A percentile compares a stretch with the other conserved stretches of the same genome.
These are phyloP conservation scores for Phylloporus sp. DNA, from an alignment of 768 basidiomycete species.

Conservation along the genomic window DNA sequence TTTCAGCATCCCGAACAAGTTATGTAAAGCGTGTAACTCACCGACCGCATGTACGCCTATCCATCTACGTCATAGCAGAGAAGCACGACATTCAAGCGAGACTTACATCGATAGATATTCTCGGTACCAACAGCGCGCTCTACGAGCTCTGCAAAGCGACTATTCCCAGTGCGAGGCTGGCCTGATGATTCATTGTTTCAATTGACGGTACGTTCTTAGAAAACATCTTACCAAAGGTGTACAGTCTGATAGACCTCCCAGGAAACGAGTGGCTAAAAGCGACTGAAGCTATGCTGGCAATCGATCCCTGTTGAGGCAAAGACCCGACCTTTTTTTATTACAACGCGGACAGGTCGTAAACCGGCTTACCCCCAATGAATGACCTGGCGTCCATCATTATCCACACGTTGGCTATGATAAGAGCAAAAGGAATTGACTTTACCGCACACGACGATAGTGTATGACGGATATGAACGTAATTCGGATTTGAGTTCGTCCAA, in stretches of 20 bases:
- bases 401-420: not conserved
- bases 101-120: constrained; percentile 42
- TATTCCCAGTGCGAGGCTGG: constrained; percentile 48
- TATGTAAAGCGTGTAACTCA: constrained; percentile 8
- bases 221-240: constrained; percentile 41
- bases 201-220: not conserved
- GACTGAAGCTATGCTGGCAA: constrained; percentile 37
- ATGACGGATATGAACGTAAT: constrained; percentile 31
- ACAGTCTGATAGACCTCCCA: constrained; percentile 28
- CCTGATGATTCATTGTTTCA: constrained; percentile 29
- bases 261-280: constrained; percentile 31
- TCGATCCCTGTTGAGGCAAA: constrained; percentile 29
- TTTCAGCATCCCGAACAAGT: not conserved
- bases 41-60: constrained; percentile 45
- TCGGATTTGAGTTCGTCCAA: constrained; percentile 29
- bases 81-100: not conserved
- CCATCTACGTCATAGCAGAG: constrained; percentile 1
- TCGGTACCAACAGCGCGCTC: constrained; percentile 35
- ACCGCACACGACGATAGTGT: constrained; percentile 34
- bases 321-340: too few species aligned
- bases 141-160: constrained; percentile 37
- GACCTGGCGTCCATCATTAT: constrained; percentile 25
- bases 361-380: constrained; percentile 37
- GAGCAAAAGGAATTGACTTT: constrained; percentile 1
- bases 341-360: constrained; percentile 1